A percentile compares a stretch with the other conserved stretches of the same genome.
Evolutionary conservation across 192 early-diverging fungal genomes (phyloP).

Genomic region (Coemansia sp.): DNA sequence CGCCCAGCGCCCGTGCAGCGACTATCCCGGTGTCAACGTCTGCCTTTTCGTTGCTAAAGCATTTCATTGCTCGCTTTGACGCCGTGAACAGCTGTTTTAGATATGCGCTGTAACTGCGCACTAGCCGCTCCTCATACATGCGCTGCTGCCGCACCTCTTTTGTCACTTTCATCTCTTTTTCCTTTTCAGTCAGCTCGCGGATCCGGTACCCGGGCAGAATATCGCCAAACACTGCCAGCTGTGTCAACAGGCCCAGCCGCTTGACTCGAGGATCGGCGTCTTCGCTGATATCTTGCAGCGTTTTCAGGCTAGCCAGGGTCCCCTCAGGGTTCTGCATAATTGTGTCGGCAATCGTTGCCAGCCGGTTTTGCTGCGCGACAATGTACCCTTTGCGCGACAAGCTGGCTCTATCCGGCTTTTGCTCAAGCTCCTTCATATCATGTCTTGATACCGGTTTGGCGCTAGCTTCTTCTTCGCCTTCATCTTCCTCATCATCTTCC

Average conservation of each 20-base stretch:
- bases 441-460: conserved; percentile 1
- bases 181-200: conserved; percentile 79
- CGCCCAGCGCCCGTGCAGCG: conserved; percentile 79
- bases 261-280: conserved; percentile 66
- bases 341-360: conserved; percentile 75
- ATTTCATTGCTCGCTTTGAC: conserved; percentile 40
- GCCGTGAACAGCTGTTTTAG: conserved; percentile 70
- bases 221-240: conserved; percentile 92
- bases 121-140: conserved; percentile 79
- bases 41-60: conserved; percentile 26
- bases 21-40: conserved; percentile 57
- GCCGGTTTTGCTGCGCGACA: conserved; percentile 69
- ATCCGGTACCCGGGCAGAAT: conserved; percentile 96
- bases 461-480: conserved; percentile 3
- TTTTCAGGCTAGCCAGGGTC: conserved; percentile 63
- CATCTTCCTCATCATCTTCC: not conserved
- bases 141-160: conserved; percentile 90
- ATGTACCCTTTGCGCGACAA: conserved; percentile 61
- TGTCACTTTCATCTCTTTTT: conserved; percentile 72
- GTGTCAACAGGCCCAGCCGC: conserved; percentile 79
- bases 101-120: conserved; percentile 82
- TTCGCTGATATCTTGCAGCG: conserved; percentile 64
- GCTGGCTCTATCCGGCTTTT: conserved; percentile 39
- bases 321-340: conserved; percentile 84
- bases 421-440: too few relatives aligned